phyloP scores from a whole-genome alignment of 306 rosid species.

The Pterocarpus santalinus region DNA sequence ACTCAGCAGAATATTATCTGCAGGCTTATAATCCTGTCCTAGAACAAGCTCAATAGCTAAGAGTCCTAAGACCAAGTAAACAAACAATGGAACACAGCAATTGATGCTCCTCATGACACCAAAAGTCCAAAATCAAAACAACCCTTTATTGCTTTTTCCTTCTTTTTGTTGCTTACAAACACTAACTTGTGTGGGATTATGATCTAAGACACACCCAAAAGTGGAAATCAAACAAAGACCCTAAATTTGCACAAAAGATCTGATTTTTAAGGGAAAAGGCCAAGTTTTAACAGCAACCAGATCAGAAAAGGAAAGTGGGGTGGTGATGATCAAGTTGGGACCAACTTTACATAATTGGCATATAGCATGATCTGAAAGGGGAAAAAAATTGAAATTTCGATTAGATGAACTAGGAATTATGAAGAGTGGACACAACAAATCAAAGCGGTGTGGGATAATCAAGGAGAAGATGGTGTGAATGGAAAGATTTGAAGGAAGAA shows the following conservation, averaged over 20 bases:
- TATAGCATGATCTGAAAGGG: neutral
- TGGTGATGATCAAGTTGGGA: conserved; percentile 34
- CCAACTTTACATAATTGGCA: conserved; percentile 10
- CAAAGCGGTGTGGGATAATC: neutral
- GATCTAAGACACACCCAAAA: conserved; percentile 38
- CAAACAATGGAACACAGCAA: conserved; percentile 44
- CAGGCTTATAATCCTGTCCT: conserved; percentile 66
- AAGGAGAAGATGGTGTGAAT: neutral
- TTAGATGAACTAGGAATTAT: conserved; percentile 29
- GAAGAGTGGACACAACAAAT: neutral
- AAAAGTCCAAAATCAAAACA: conserved; percentile 32
- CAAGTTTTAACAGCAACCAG: conserved; percentile 23
- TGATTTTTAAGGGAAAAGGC: conserved; percentile 21
- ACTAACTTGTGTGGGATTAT: neutral
- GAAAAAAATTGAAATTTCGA: neutral
- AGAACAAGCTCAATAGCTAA: conserved; percentile 46
- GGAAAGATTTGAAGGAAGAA: conserved; percentile 3
- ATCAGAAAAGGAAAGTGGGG: conserved; percentile 46
- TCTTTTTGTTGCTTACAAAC: neutral
- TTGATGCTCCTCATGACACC: conserved; percentile 52
- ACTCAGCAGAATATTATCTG: conserved; percentile 68
- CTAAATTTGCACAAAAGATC: conserved; percentile 45
- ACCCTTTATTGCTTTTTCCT: neutral
- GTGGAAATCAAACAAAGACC: conserved; percentile 21
- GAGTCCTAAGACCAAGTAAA: conserved; percentile 48